Base-by-base conservation (phyloP, 371 early-diverging fungal genomes). In the Umbelopsis sp. region DNA sequence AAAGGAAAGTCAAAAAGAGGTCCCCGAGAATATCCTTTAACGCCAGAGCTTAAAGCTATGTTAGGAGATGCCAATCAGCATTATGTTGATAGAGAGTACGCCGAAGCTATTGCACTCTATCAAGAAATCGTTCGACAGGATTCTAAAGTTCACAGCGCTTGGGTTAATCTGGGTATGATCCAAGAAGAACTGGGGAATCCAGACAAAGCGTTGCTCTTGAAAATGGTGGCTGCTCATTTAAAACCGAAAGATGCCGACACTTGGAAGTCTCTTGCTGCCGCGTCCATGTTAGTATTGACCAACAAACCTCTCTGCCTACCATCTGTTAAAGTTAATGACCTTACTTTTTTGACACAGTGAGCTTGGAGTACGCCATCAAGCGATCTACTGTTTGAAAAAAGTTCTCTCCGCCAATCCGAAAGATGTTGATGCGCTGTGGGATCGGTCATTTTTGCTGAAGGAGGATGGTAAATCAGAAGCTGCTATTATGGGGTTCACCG, bases 191-290 rank as follows among this genome's bases (percentile, higher is more conserved):
- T 91, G 51, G 94, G 94, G 10, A 90, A 94, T 48, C 69, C 74
- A 16, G 83, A 83, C 20, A 92, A 92, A 71, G 90, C 96, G 0
- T 76, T 94, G 44, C 90, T 92, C 66, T 75, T 94, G 18, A 90
- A 91, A 67, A 86, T 96, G 74, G 89, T 98, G 41, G 96, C 97
- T 1, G 99, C 98, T 5, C 96, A 96, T 66, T 76, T 99, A 73
- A 86, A 88, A 16, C 89, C 90, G 22, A 87, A 86, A 44, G 94
- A 97, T 70, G 80, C 78, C 0, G 74, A 74, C 3, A 71, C 96
- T 35, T 99, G 99, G 99, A 92, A 92, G 68, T 90, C 92, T 70
- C 81, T 97, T 22, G 95, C 87, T 46, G 73, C 76, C 38, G 89
- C 89, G 53, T 91, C 93, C 45, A 85, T 82, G 93, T 90, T 80